phyloP scores from a whole-genome alignment of 768 basidiomycete genomes.

The Lactarius psammicola region DNA sequence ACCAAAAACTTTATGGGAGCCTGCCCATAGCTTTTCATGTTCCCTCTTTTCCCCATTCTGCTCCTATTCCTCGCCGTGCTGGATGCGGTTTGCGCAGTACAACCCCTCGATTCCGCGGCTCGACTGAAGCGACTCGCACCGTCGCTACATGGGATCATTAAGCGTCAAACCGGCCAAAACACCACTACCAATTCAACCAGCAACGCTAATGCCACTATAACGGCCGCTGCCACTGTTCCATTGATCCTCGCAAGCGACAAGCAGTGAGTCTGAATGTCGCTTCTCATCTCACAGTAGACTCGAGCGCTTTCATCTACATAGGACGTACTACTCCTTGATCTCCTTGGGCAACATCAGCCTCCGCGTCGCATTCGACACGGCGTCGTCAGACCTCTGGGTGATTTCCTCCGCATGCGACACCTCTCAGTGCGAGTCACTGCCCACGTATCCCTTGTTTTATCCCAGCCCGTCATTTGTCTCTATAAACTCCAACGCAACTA shows the following conservation, averaged over 20 bases:
- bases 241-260: conserved; percentile 24
- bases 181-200: not conserved
- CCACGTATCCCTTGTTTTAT: conserved; percentile 70
- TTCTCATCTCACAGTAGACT: not conserved
- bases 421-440: conserved; percentile 52
- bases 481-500: conserved; percentile 59
- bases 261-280: conserved; percentile 19
- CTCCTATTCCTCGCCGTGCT: conserved; percentile 18
- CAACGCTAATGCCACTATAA: not conserved
- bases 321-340: conserved; percentile 67
- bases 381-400: conserved; percentile 71
- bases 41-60: not conserved
- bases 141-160: conserved; percentile 16
- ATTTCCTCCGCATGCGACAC: conserved; percentile 61
- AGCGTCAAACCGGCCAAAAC: conserved; percentile 21
- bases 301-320: conserved; percentile 31
- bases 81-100: conserved; percentile 16
- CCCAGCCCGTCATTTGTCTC: conserved; percentile 61
- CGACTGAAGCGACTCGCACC: conserved; percentile 1
- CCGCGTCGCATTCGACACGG: conserved; percentile 72
- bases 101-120: not conserved
- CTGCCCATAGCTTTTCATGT: conserved; percentile 17
- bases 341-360: conserved; percentile 61
- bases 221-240: conserved; percentile 13
- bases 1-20: conserved; percentile 7